Percentiles rank a stretch among this genome's conserved stretches.
phyloP scores from a whole-genome alignment of 352 stramenopile species.

The Peronospora tabacina region DNA sequence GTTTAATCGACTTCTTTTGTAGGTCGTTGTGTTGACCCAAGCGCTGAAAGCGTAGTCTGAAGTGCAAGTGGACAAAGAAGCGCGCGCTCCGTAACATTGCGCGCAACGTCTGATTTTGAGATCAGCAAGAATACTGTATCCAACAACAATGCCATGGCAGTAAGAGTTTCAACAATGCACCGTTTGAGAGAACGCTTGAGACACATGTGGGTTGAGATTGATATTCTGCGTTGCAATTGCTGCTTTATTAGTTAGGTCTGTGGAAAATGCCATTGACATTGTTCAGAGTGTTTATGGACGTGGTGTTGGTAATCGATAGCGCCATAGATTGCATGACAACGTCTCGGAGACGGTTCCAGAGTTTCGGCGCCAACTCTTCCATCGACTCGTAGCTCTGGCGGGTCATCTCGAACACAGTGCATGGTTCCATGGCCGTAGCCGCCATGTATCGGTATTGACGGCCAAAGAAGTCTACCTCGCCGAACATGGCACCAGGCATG shows the following conservation, averaged over 20 bases:
- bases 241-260: slow-evolving; percentile 13
- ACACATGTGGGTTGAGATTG: neutral
- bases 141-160: neutral
- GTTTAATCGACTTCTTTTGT: neutral
- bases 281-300: slow-evolving; percentile 61
- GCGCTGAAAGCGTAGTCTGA: slow-evolving; percentile 42
- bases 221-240: neutral
- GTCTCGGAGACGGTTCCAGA: slow-evolving; percentile 72
- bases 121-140: neutral
- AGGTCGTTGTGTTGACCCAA: slow-evolving; percentile 60
- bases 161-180: neutral
- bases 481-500: slow-evolving; percentile 75
- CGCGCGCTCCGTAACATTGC: slow-evolving; percentile 57
- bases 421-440: slow-evolving; percentile 38
- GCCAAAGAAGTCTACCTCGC: slow-evolving; percentile 82
- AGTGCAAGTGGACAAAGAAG: slow-evolving; percentile 51
- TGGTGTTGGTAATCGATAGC: slow-evolving; percentile 65
- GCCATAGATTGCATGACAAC: slow-evolving; percentile 82
- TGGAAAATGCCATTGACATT: slow-evolving; percentile 18
- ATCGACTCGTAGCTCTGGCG: slow-evolving; percentile 59
- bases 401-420: slow-evolving; percentile 66
- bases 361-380: slow-evolving; percentile 39
- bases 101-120: slow-evolving; percentile 42
- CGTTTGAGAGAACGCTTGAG: neutral
- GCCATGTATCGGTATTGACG: slow-evolving; percentile 60